A percentile compares a stretch with the other conserved stretches of the same genome.
Conservation (phyloP, 2,329 filamentous ascomycete genomes). For the Parascedosporium putredinis region DNA sequence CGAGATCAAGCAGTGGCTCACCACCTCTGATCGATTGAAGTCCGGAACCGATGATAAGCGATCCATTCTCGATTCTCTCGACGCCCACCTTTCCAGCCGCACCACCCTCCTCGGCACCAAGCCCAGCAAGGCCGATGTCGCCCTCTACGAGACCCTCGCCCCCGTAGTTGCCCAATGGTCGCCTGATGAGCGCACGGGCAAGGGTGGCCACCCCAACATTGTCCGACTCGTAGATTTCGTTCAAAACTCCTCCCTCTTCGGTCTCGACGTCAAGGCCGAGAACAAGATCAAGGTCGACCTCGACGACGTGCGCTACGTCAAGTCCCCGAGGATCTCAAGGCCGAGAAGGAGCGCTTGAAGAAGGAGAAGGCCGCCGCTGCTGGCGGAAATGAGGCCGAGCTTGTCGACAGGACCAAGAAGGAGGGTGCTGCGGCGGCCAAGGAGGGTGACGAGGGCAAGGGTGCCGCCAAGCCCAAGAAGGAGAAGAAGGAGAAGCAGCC, state of each 20-base stretch:
- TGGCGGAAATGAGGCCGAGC: slow-evolving; percentile 32
- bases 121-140: slow-evolving; percentile 78
- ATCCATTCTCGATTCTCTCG: slow-evolving; percentile 66
- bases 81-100: slow-evolving; percentile 76
- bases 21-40: slow-evolving; percentile 59
- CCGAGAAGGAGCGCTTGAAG: slow-evolving; percentile 93
- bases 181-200: slow-evolving; percentile 76
- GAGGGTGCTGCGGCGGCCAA: slow-evolving; percentile 42
- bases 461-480: slow-evolving; percentile 51
- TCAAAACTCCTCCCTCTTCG: slow-evolving; percentile 73
- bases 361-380: slow-evolving; percentile 75
- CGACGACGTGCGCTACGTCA: slow-evolving; percentile 74
- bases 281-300: slow-evolving; percentile 73
- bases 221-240: slow-evolving; percentile 90
- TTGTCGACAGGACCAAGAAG: slow-evolving; percentile 53
- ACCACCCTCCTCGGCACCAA: slow-evolving; percentile 85
- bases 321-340: slow-evolving; percentile 86
- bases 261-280: slow-evolving; percentile 54
- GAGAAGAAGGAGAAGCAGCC: slow-evolving; percentile 86
- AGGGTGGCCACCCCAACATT: slow-evolving; percentile 82
- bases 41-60: slow-evolving; percentile 43
- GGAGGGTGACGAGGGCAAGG: slow-evolving; percentile 32
- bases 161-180: slow-evolving; percentile 71
- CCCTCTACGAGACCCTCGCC: slow-evolving; percentile 68
- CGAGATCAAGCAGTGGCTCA: slow-evolving; percentile 84